Evolutionary conservation across 257 asterid genomes (phyloP).

Genomic region (Coffea eugenioides): DNA sequence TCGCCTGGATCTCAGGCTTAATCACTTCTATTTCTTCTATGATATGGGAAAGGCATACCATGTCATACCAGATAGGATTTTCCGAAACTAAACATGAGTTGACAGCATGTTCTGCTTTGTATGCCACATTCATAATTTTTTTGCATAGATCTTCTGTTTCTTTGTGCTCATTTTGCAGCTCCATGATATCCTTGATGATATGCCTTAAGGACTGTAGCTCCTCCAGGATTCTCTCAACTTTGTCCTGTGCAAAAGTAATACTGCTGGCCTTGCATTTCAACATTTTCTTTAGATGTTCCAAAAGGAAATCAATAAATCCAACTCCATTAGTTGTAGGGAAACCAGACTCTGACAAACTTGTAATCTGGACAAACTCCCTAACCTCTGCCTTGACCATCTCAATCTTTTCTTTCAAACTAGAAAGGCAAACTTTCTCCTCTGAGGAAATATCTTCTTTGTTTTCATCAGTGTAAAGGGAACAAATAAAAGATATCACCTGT

Average conservation of each 20-base stretch:
- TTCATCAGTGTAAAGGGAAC: neutral
- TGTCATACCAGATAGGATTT: constrained; percentile 6
- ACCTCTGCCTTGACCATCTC: neutral
- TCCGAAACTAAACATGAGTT: neutral
- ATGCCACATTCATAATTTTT: neutral
- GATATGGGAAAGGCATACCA: neutral
- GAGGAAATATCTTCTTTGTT: neutral
- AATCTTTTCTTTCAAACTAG: neutral
- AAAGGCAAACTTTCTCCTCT: neutral
- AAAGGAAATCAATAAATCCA: constrained; percentile 2
- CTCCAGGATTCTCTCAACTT: neutral
- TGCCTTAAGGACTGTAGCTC: neutral
- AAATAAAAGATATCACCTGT: neutral
- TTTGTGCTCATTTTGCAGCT: neutral
- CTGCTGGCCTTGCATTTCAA: neutral
- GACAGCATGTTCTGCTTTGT: constrained; percentile 1
- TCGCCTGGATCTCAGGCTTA: neutral
- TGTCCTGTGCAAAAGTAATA: neutral
- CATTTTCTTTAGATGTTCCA: constrained; percentile 6
- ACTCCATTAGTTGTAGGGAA: constrained; percentile 13
- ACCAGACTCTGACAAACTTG: neutral
- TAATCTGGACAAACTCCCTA: neutral
- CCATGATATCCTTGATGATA: neutral
- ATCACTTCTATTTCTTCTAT: neutral
- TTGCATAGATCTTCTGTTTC: constrained; percentile 1